phyloP scores from a whole-genome alignment of 306 rosid species.

The Arachis hypogaea region DNA sequence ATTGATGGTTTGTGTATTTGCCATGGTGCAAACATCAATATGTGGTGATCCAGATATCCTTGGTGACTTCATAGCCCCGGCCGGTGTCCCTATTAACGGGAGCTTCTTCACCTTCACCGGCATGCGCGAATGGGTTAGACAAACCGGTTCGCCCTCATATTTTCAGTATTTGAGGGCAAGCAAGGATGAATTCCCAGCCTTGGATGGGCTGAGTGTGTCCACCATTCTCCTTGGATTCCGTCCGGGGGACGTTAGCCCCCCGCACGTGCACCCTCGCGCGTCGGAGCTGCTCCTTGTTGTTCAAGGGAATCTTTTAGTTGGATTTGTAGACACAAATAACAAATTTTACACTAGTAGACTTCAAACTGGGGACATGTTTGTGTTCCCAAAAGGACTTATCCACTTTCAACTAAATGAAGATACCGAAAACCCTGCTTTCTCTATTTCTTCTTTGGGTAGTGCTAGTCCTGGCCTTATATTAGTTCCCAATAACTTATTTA shows the following conservation, averaged over 20 bases:
- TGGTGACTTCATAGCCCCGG: constrained; percentile 24
- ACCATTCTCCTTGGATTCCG: constrained; percentile 51
- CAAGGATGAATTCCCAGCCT: constrained; percentile 16
- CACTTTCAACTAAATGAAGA: constrained; percentile 54
- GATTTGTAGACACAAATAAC: constrained; percentile 55
- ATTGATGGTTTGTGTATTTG: too few species aligned
- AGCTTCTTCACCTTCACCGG: constrained; percentile 61
- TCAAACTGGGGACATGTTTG: constrained; percentile 44
- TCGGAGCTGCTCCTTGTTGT: constrained; percentile 52
- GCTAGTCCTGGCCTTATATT: constrained; percentile 52
- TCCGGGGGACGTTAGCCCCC: constrained; percentile 40
- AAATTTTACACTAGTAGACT: constrained; percentile 50
- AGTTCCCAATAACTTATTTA: constrained; percentile 42
- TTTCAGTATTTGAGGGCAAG: constrained; percentile 48
- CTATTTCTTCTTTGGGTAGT: constrained; percentile 56
- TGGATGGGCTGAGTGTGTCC: constrained; percentile 64
- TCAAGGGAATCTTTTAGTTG: constrained; percentile 49
- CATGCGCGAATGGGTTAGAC: constrained; percentile 20
- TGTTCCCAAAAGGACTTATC: constrained; percentile 59
- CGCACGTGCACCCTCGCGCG: constrained; percentile 54
- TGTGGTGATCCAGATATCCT: too few species aligned
- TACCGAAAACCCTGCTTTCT: constrained; percentile 6
- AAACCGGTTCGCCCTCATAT: too few species aligned
- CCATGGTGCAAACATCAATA: too few species aligned
- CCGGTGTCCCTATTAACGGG: constrained; percentile 19